Base-by-base conservation (phyloP, 2,329 filamentous ascomycete genomes). In the Neopestalotiopsis sp. region DNA sequence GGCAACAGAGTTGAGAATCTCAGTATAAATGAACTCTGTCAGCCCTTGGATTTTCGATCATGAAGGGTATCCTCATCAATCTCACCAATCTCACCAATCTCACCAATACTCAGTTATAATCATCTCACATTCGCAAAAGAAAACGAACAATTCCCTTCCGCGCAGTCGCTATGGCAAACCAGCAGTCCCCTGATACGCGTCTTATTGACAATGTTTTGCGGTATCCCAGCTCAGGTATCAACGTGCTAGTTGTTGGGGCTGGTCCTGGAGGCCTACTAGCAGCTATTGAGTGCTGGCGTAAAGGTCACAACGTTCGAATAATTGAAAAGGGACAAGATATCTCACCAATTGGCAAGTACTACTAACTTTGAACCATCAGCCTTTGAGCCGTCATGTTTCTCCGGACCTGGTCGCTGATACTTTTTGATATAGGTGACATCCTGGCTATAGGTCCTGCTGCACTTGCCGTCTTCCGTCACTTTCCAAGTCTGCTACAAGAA, bases 261-360 rank as follows among this genome's bases (percentile, higher is more conserved):
- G 71, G 71, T 1, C 28, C 68, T 5, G 71, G 59, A 4, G 72
- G 72, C 5, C 13, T 72, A 32, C 38, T 68, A 32, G 63, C 68
- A 12, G 72, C 72, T 3, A 60, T 73, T 9, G 70, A 73, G 56
- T 71, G 70, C 52, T 71, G 71, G 69, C 68, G 72, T 12, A 71
- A 72, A n/a, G 72, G 72, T 1, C 71, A 72, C 34, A 49, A 67
- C 14, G 70, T 73, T 30, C 60, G 58, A 24, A 56, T 73, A n/a
- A 64, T 72, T 14, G 60, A 63, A 42, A 34, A 40, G 34, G 60
- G 30, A 1, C 28, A 42, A 10, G n/a, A 38, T 42, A 63, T 63
- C 4, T 63, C 60, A 24, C n/a, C 30, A 45, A 42, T 42, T 0
- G 34, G 60, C 34, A 45, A 5, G 17, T 40, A 6, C 4, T 32